Conservation (phyloP, 23 red algal genomes). For the Gracilaria vermiculophylla region DNA sequence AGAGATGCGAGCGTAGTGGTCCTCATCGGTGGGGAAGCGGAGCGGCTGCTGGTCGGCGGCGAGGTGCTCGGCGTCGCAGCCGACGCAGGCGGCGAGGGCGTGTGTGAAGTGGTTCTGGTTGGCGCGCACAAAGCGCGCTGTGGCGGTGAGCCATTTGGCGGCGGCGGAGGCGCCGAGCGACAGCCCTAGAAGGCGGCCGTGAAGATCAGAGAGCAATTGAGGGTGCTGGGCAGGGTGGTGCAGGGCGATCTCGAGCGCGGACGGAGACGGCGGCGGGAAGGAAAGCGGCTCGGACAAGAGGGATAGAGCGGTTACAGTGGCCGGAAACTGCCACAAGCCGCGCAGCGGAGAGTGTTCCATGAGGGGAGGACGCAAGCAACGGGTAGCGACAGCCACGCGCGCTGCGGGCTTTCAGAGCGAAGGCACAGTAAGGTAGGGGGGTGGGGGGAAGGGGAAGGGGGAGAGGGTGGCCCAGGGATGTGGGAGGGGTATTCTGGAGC, state of each 20-base stretch:
- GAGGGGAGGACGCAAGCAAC: background rate
- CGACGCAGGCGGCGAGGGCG: background rate
- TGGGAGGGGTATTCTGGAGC: no score
- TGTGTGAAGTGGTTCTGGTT: slow-evolving; percentile 24
- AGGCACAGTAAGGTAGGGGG: background rate
- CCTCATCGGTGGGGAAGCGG: slow-evolving; percentile 38
- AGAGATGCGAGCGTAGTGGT: slow-evolving; percentile 9
- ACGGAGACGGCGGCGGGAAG: slow-evolving; percentile 20
- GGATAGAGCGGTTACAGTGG: slow-evolving; percentile 3
- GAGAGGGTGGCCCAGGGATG: no score
- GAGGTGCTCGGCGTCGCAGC: background rate
- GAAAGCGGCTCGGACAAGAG: slow-evolving; percentile 39
- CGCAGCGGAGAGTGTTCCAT: slow-evolving; percentile 46
- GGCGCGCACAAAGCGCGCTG: slow-evolving; percentile 53
- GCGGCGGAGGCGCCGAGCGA: slow-evolving; percentile 36
- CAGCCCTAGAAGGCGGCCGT: slow-evolving; percentile 67
- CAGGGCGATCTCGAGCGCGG: slow-evolving; percentile 37
- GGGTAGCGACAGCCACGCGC: no score
- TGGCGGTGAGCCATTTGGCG: slow-evolving; percentile 44
- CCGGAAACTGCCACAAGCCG: slow-evolving; percentile 51
- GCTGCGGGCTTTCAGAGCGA: no score
- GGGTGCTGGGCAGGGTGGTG: slow-evolving; percentile 5
- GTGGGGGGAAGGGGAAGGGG: no score
- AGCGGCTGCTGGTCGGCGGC: background rate
- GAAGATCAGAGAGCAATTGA: slow-evolving; percentile 41